A percentile compares a stretch with the other conserved stretches of the same genome.
Evolutionary conservation across 192 early-diverging fungal genomes (phyloP).

Genomic region (Entophlyctis helioformis): DNA sequence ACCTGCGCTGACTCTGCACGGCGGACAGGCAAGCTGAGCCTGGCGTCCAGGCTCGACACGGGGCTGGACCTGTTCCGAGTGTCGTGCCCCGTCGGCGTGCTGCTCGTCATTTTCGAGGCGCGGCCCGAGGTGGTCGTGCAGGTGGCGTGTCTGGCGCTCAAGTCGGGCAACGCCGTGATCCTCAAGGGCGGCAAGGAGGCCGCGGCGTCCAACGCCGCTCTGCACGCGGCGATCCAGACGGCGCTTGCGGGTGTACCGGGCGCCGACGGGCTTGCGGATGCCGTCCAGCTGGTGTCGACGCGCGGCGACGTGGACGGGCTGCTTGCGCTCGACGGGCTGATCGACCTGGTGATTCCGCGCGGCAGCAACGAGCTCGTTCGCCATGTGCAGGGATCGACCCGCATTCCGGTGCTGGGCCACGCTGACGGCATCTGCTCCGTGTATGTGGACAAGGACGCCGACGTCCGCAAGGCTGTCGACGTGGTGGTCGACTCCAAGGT

Average conservation of each 20-base stretch:
- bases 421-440: slow-evolving; percentile 95
- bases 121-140: slow-evolving; percentile 98
- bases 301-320: slow-evolving; percentile 80
- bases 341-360: slow-evolving; percentile 93
- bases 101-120: slow-evolving; percentile 97
- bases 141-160: slow-evolving; percentile 87
- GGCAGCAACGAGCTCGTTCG: slow-evolving; percentile 86
- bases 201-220: slow-evolving; percentile 59
- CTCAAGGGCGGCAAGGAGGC: slow-evolving; percentile 97
- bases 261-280: too few species aligned
- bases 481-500: slow-evolving; percentile 88
- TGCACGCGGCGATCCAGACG: slow-evolving; percentile 64
- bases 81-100: slow-evolving; percentile 84
- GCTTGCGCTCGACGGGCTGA: slow-evolving; percentile 78
- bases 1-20: neutral
- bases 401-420: slow-evolving; percentile 98
- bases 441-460: slow-evolving; percentile 74
- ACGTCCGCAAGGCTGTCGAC: slow-evolving; percentile 60
- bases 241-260: slow-evolving; percentile 61
- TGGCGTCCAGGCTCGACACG: slow-evolving; percentile 67
- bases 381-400: slow-evolving; percentile 84
- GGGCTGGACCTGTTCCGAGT: slow-evolving; percentile 85
- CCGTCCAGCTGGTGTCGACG: slow-evolving; percentile 80
- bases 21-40: slow-evolving; percentile 41
- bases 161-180: slow-evolving; percentile 95